Conservation (phyloP, 2,329 filamentous ascomycete species). For the Cladosporium phlei region DNA sequence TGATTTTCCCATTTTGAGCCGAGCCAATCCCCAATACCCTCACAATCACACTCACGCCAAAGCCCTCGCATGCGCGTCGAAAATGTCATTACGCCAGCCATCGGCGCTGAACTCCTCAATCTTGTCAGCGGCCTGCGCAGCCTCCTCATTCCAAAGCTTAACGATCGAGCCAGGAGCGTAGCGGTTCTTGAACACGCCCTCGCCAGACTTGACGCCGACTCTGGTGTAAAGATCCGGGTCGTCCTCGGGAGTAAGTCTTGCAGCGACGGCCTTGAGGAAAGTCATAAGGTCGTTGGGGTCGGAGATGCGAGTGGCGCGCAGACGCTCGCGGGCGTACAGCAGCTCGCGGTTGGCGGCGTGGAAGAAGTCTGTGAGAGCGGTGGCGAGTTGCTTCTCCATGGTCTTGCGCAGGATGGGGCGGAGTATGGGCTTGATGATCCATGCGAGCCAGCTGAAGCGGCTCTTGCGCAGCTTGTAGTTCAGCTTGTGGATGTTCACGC, state of each 20-base stretch:
- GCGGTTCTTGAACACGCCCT: slow-evolving; percentile 70
- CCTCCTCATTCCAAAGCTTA: slow-evolving; percentile 84
- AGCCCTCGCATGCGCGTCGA: slow-evolving; percentile 44
- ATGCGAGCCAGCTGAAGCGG: slow-evolving; percentile 71
- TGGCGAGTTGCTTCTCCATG: slow-evolving; percentile 72
- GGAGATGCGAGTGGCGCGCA: slow-evolving; percentile 79
- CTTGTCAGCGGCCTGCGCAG: slow-evolving; percentile 61
- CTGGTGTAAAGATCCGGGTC: slow-evolving; percentile 73
- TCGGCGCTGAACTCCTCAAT: slow-evolving; percentile 67
- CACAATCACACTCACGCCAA: slow-evolving; percentile 12
- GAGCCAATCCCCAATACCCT: no score
- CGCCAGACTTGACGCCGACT: slow-evolving; percentile 61
- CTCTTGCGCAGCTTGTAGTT: slow-evolving; percentile 71
- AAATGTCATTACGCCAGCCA: slow-evolving; percentile 84
- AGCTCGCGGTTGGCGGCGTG: slow-evolving; percentile 78
- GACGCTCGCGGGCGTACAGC: slow-evolving; percentile 76
- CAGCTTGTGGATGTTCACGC: slow-evolving; percentile 81
- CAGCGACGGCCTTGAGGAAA: slow-evolving; percentile 76
- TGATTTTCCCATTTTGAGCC: no score
- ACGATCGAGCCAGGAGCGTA: slow-evolving; percentile 88
- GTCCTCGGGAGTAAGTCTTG: slow-evolving; percentile 64
- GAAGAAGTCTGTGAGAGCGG: slow-evolving; percentile 64
- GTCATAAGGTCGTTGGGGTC: slow-evolving; percentile 74
- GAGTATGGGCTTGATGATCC: slow-evolving; percentile 78
- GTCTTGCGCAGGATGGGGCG: slow-evolving; percentile 74